Conservation (phyloP, 1,139 yeast genomes). For the Yamadazyma kanchanaburiensis region DNA sequence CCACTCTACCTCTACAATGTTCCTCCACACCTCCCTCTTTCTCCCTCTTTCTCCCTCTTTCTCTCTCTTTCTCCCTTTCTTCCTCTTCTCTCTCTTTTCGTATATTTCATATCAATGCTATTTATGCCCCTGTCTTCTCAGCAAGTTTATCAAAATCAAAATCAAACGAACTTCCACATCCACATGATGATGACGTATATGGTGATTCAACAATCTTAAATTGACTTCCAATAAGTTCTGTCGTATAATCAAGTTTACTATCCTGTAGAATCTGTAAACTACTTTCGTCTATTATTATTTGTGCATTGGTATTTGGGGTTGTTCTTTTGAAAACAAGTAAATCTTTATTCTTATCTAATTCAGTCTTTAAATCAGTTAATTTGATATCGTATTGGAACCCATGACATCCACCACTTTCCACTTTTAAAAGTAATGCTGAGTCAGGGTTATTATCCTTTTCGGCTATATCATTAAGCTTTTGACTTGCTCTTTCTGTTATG, state of each 20-base stretch:
- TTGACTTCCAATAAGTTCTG: constrained; percentile 92
- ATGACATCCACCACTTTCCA: constrained; percentile 98
- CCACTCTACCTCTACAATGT: no score
- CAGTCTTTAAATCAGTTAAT: constrained; percentile 49
- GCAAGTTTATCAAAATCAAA: constrained; percentile 64
- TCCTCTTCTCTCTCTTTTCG: background rate
- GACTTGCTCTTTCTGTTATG: constrained; percentile 38
- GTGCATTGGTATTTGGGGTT: constrained; percentile 42
- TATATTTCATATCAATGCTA: no score
- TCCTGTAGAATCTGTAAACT: constrained; percentile 82
- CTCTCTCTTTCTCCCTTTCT: constrained; percentile 1
- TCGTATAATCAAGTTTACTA: constrained; percentile 83
- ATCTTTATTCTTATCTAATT: constrained; percentile 27
- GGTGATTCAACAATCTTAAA: constrained; percentile 91
- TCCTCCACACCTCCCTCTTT: no score
- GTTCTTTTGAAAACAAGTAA: constrained; percentile 61
- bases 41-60: no score
- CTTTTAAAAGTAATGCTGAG: constrained; percentile 69
- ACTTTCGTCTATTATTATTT: constrained; percentile 73
- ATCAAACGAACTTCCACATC: constrained; percentile 95
- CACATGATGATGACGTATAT: constrained; percentile 87
- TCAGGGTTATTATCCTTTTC: constrained; percentile 55
- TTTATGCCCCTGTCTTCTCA: constrained; percentile 4
- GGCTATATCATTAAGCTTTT: constrained; percentile 56
- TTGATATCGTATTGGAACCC: constrained; percentile 89